Base-by-base conservation (phyloP, 768 basidiomycete species). In the Exidia glandulosa region DNA sequence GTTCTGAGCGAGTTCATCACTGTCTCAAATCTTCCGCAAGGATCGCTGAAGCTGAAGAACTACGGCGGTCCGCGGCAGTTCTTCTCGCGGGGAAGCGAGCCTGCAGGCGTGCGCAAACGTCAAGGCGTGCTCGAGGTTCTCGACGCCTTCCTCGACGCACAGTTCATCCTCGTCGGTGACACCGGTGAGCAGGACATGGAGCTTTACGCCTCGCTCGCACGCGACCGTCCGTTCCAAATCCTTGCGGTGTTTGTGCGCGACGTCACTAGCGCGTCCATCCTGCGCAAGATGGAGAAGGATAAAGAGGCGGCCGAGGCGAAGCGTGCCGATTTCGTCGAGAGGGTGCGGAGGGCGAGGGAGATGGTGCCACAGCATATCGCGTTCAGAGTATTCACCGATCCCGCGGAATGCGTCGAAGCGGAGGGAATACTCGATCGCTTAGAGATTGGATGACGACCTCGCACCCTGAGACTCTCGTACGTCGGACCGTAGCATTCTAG, bases 151-250 rank as follows among this genome's bases (percentile, higher is more conserved):
- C 83, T 83, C 0, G 76, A 83, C 45, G 83, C 88, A 1, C 76
- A 73, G 45, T 96, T 98, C 72, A 72, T 97, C 67, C 81, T 94
- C 56, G 77, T 98, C 41, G 95, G 95, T 6, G 95, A 98, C 70
- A 84, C 86, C 0, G 95, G 94, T 34, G 95, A 98, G 69, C 94
- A 96, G 65, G 95, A 98, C 72, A 73, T 98, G 50, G 94, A 98
- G 70, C 77, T 98, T 1, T 98, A 97, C 69, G 77, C 86, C 16
- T 76, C 83, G 3, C 68, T 95, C 19, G 92, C 95, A 0, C 70
- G 74, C 19, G 36, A 48, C 72, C 70, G 56, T 9, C 83, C 87
- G 0, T 64, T 74, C 4, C 88, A 90, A 66, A 79, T 98, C 37
- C 73, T 86, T 3, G 91, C 77, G 3, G 82, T 97, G 33, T 90